A percentile compares a stretch with the other conserved stretches of the same genome.
These are phyloP conservation scores for Cryphonectria japonica DNA, from an alignment of 2,329 filamentous ascomycete genomes.

Conservation along the genomic window DNA sequence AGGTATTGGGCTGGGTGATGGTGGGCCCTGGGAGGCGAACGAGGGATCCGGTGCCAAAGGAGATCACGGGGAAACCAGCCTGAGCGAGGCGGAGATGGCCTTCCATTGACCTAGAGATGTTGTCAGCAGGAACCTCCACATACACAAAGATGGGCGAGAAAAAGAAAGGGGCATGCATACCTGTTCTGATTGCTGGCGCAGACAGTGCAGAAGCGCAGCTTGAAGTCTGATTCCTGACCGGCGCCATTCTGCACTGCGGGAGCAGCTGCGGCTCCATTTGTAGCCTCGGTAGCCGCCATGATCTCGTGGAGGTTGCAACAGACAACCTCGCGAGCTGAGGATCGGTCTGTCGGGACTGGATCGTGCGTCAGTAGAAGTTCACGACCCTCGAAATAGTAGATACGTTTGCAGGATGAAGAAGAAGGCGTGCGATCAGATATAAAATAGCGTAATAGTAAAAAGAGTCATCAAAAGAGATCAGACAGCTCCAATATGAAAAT, in stretches of 20 bases:
- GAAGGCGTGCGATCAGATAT: constrained; percentile 31
- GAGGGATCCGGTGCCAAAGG: constrained; percentile 93
- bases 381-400: neutral
- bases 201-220: constrained; percentile 97
- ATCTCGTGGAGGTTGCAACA: constrained; percentile 31
- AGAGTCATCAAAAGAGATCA: constrained; percentile 64
- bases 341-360: neutral
- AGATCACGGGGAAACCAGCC: constrained; percentile 91
- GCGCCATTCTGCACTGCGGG: constrained; percentile 45
- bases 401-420: neutral
- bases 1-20: constrained; percentile 93
- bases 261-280: constrained; percentile 44
- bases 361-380: constrained; percentile 12
- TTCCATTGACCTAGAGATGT: constrained; percentile 80
- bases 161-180: constrained; percentile 48
- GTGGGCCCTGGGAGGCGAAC: constrained; percentile 91
- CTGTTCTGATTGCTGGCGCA: constrained; percentile 98
- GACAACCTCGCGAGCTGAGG: constrained; percentile 9
- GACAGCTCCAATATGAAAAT: constrained; percentile 74
- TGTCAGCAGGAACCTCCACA: neutral
- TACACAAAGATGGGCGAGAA: neutral
- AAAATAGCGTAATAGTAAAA: constrained; percentile 42
- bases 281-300: constrained; percentile 39
- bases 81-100: constrained; percentile 91
- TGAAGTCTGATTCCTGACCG: constrained; percentile 66